Conservation (phyloP, 441 rosid species). For the Pelargonium hybrid region DNA sequence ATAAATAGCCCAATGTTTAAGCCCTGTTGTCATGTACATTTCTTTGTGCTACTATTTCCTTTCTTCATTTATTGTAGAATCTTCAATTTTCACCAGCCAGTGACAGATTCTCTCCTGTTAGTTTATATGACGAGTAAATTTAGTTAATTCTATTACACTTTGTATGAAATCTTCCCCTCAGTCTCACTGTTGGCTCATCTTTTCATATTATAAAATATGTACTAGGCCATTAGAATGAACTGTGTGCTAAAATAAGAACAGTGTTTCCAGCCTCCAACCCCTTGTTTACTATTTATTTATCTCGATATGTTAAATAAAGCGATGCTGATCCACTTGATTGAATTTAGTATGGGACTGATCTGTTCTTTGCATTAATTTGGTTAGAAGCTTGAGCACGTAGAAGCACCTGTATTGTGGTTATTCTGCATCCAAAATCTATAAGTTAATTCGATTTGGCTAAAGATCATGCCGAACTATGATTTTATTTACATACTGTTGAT, state of each 20-base stretch:
- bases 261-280: not conserved
- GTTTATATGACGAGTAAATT: too few species aligned
- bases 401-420: not conserved
- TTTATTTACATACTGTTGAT: constrained; percentile 6
- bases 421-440: not conserved
- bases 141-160: not conserved
- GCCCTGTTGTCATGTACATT: not conserved
- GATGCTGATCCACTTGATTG: not conserved
- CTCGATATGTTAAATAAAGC: not conserved
- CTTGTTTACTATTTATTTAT: too few species aligned
- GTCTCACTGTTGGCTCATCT: not conserved
- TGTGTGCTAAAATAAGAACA: not conserved
- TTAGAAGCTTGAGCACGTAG: not conserved
- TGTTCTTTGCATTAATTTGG: not conserved
- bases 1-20: not conserved
- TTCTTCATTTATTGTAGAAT: too few species aligned
- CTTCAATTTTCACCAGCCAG: not conserved
- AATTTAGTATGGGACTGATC: not conserved
- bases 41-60: not conserved
- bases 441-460: not conserved
- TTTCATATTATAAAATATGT: not conserved
- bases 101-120: not conserved
- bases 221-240: not conserved
- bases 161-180: not conserved
- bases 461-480: not conserved